phyloP scores from a whole-genome alignment of 78 protist genomes.

The Dictyostelium intermedium region DNA sequence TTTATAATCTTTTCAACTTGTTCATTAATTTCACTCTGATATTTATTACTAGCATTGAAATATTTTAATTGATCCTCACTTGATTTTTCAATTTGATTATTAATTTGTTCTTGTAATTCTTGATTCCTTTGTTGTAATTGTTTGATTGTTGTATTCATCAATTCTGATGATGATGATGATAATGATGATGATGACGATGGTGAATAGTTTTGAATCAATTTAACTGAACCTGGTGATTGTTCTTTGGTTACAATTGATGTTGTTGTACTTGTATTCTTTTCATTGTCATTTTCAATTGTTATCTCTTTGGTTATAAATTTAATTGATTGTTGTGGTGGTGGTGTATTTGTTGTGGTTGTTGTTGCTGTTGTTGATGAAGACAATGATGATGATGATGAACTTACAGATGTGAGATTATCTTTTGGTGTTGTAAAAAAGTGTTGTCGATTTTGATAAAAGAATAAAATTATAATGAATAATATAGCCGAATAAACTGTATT shows the following conservation, averaged over 20 bases:
- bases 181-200: not conserved
- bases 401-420: too few species aligned
- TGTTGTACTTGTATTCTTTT: not conserved
- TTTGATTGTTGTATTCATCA: not conserved
- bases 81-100: conserved; percentile 2
- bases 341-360: not conserved
- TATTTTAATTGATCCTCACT: conserved; percentile 12
- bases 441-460: conserved; percentile 63
- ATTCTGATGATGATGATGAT: too few species aligned
- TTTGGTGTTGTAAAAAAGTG: not conserved
- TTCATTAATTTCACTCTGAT: not conserved
- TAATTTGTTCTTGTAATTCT: conserved; percentile 1
- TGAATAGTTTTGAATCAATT: not conserved
- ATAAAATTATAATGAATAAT: conserved; percentile 22
- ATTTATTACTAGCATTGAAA: not conserved
- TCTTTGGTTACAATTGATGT: not conserved
- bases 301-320: not conserved
- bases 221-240: conserved; percentile 1
- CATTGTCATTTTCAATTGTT: not conserved
- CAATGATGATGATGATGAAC: not conserved
- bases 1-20: not conserved
- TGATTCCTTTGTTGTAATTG: not conserved
- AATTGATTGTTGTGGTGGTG: not conserved
- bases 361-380: not conserved
- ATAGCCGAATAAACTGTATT: conserved; percentile 19